Percentiles rank a stretch among this genome's conserved stretches.
Conservation (phyloP, 2,329 filamentous ascomycete genomes). For the Trichoderma harzianum region DNA sequence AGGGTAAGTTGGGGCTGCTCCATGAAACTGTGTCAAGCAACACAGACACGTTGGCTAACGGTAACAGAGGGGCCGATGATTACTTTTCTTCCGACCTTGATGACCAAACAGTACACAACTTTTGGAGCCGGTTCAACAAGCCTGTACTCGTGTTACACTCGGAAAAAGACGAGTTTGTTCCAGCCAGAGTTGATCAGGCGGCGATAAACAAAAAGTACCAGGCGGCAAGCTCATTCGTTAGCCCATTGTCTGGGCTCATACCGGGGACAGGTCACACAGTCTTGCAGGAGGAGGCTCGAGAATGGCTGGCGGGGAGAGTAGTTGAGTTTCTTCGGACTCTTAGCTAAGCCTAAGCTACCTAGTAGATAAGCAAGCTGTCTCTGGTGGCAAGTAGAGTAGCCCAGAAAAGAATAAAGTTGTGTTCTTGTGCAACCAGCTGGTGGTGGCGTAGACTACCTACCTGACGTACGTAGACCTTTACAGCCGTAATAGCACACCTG, state of each 20-base stretch:
- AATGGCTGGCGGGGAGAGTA: slow-evolving; percentile 49
- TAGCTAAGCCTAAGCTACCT: neutral
- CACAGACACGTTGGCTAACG: neutral
- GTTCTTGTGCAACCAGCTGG: neutral
- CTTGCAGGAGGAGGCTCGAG: slow-evolving; percentile 41
- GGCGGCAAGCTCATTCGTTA: slow-evolving; percentile 43
- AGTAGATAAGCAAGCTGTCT: neutral
- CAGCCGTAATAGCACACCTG: neutral
- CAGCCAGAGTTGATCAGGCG: slow-evolving; percentile 54
- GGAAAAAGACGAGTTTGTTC: slow-evolving; percentile 63
- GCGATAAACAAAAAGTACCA: slow-evolving; percentile 57
- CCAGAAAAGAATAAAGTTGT: neutral
- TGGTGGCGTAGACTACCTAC: neutral
- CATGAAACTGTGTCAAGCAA: neutral
- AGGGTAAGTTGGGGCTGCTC: slow-evolving; percentile 43
- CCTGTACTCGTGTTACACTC: slow-evolving; percentile 64
- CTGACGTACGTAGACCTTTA: neutral
- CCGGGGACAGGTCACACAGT: slow-evolving; percentile 53
- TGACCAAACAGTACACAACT: slow-evolving; percentile 50
- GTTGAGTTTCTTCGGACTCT: slow-evolving; percentile 41
- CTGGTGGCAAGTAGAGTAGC: neutral
- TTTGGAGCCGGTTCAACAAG: slow-evolving; percentile 63
- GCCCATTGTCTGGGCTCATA: slow-evolving; percentile 50
- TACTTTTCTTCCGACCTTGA: slow-evolving; percentile 80
- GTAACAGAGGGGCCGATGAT: slow-evolving; percentile 68